Evolutionary conservation across 208 protist species (phyloP), one percentile per base, ranked within the genome.

Genomic region (Leptomonas seymouri): DNA sequence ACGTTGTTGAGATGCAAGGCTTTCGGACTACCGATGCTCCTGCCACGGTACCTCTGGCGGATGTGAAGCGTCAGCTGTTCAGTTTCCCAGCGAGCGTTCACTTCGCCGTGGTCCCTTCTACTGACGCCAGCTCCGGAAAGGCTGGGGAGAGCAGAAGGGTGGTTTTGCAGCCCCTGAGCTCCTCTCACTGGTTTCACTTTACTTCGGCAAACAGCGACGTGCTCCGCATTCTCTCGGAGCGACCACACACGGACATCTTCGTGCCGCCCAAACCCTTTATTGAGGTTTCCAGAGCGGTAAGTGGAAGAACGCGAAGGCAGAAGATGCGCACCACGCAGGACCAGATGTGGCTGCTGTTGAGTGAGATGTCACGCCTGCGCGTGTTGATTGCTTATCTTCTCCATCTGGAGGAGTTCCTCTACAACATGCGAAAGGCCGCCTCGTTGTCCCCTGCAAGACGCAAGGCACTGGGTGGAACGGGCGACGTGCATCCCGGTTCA

Each of bases 311-410:
- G n/a, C 11, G 9, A 41, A 31, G 20, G 34, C 55, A 15, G 1
- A 20, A 16, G 15, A 12, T 21, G 9, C 54, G 45, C 12, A 63
- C 66, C 21, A 63, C 55, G 4, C 46, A 62, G 8, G 71, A 68
- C 20, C 46, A 46, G 61, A 44, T 83, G 55, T 76, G 73, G 69
- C 42, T 61, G 30, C 54, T 65, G 8, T 30, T 83, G 36, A 67
- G 61, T 21, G 68, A 80, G 25, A 74, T 83, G 71, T 44, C 30
- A 11, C 78, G 72, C 36, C 61, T 83, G 34, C 71, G 73, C 20
- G 18, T 72, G 23, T 51, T 65, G 20, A 34, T 83, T 21, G 59
- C 67, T 15, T 83, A 69, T 34, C 51, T 83, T 1, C 59, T 83
- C 23, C 62, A 63, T 15, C 25, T 76, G 1, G 78, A 83, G 39